These are phyloP conservation scores for Passiflora organensis DNA, from an alignment of 345 rosid genomes.

Conservation along the genomic window DNA sequence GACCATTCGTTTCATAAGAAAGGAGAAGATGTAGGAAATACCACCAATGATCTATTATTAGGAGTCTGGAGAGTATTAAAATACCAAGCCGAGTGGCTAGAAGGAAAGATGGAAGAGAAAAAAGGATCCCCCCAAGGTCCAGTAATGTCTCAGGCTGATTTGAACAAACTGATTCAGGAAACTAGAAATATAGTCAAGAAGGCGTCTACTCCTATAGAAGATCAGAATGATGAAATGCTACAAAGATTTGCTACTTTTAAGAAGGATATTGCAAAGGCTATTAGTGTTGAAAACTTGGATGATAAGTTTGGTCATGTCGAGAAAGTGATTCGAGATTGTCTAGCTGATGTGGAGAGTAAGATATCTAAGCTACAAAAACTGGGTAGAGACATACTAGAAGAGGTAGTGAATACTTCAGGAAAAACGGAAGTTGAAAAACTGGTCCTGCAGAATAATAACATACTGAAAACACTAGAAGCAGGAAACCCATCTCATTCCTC, in stretches of 20 bases:
- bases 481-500: background rate
- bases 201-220: background rate
- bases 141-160: background rate
- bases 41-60: background rate
- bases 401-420: background rate
- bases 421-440: background rate
- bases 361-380: background rate
- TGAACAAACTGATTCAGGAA: background rate
- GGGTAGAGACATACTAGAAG: background rate
- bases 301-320: background rate
- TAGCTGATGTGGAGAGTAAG: background rate
- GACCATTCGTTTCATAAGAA: background rate
- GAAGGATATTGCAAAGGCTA: background rate
- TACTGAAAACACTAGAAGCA: background rate
- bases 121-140: background rate
- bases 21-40: background rate
- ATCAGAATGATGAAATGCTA: background rate
- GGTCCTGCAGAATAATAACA: background rate
- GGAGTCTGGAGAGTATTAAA: background rate
- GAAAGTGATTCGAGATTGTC: background rate
- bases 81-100: background rate
- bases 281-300: background rate
- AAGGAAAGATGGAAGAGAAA: background rate
- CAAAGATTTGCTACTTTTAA: background rate
- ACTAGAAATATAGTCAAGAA: background rate